Percentiles rank a stretch among this genome's conserved stretches.
Evolutionary conservation across 345 rosid genomes (phyloP).

Genomic region (Xanthoceras sorbifolium): DNA sequence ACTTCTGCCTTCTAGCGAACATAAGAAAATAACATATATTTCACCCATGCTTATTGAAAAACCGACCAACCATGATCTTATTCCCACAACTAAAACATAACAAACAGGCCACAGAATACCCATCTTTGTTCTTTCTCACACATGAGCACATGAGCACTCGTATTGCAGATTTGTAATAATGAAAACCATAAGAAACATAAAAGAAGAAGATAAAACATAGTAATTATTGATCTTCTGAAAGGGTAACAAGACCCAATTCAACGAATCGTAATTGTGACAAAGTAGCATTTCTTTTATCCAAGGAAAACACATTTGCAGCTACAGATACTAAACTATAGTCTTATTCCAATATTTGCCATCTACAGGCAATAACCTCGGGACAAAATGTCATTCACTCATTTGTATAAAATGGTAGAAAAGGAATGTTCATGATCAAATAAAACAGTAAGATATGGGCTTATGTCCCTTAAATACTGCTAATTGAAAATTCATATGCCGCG

Average conservation of each 20-base stretch:
- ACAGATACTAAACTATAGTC: not conserved
- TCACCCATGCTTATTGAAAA: not conserved
- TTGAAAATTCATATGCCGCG: not conserved
- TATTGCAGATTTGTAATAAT: not conserved
- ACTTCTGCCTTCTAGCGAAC: not conserved
- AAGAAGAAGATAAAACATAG: too few relatives aligned
- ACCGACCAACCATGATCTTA: not conserved
- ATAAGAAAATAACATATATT: not conserved
- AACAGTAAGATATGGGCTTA: not conserved
- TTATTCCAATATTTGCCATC: not conserved
- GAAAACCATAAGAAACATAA: not conserved
- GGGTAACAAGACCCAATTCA: constrained; percentile 2
- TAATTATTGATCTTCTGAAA: too few relatives aligned
- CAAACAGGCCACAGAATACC: not conserved
- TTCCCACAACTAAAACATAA: not conserved
- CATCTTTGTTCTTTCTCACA: not conserved
- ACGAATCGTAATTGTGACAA: not conserved
- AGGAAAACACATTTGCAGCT: not conserved
- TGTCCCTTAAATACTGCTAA: not conserved
- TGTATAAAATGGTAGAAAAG: not conserved
- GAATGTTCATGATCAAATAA: not conserved
- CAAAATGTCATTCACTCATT: not conserved
- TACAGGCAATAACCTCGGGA: not conserved
- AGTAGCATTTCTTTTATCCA: not conserved
- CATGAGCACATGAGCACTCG: not conserved